phyloP scores from a whole-genome alignment of 306 rosid genomes.

The Bauhinia variegata region DNA sequence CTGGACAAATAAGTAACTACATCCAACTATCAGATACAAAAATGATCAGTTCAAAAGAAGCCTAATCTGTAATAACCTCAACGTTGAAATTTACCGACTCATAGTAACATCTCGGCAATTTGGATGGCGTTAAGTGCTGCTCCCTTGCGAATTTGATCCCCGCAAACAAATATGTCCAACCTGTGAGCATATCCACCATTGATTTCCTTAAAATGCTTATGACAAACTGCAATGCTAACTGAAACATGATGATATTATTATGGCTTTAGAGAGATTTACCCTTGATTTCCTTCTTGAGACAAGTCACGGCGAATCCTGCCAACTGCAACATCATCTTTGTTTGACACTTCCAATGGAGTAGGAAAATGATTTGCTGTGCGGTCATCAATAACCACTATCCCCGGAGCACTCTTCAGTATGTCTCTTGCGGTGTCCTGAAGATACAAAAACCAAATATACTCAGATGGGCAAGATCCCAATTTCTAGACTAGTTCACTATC shows the following conservation, averaged over 20 bases:
- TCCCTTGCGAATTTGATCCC: slow-evolving; percentile 98
- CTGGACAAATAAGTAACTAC: slow-evolving; percentile 22
- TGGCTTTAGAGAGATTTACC: slow-evolving; percentile 48
- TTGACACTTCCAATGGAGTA: slow-evolving; percentile 92
- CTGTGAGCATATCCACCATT: slow-evolving; percentile 48
- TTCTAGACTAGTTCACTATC: not conserved
- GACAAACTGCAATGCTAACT: slow-evolving; percentile 8
- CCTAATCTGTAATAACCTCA: slow-evolving; percentile 12
- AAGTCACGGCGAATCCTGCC: slow-evolving; percentile 90
- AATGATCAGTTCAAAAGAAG: slow-evolving; percentile 29
- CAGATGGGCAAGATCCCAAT: not conserved
- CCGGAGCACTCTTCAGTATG: slow-evolving; percentile 82
- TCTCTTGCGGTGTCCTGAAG: slow-evolving; percentile 75
- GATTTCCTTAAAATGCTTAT: slow-evolving; percentile 34
- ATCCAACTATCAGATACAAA: slow-evolving; percentile 39
- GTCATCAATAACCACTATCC: slow-evolving; percentile 86
- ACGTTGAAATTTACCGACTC: slow-evolving; percentile 32
- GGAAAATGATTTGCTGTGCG: slow-evolving; percentile 81
- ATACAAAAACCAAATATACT: slow-evolving; percentile 31
- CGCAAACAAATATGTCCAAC: slow-evolving; percentile 92
- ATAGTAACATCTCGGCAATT: slow-evolving; percentile 92
- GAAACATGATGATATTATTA: slow-evolving; percentile 4
- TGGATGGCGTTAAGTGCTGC: slow-evolving; percentile 98
- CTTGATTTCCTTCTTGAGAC: slow-evolving; percentile 83
- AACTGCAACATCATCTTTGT: slow-evolving; percentile 89